phyloP scores from a whole-genome alignment of 2,329 filamentous ascomycete genomes.

The Triangularia setosa region DNA sequence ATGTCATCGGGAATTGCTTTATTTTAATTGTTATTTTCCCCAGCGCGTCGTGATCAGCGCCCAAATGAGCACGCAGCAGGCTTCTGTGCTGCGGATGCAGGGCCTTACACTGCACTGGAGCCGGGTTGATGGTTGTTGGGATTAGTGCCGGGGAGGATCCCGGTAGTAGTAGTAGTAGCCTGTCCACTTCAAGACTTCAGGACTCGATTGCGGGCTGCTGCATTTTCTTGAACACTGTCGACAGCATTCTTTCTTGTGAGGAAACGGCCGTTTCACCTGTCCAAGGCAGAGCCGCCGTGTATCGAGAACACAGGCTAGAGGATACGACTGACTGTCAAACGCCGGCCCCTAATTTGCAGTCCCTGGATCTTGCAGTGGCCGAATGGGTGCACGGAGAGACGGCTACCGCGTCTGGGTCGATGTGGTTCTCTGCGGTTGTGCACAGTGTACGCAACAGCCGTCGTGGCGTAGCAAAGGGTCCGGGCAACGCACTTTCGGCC shows the following conservation, averaged over 20 bases:
- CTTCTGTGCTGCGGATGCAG: conserved; percentile 14
- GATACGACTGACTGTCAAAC: too few relatives aligned
- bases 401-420: conserved; percentile 8
- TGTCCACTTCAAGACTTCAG: not conserved
- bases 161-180: not conserved
- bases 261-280: not conserved
- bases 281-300: not conserved
- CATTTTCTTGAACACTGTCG: conserved; percentile 5
- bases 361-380: not conserved
- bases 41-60: conserved; percentile 19
- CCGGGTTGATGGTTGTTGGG: conserved; percentile 17
- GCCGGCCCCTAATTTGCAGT: not conserved
- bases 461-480: conserved; percentile 4
- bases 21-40: conserved; percentile 23
- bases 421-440: conserved; percentile 5
- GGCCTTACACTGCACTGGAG: conserved; percentile 19
- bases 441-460: conserved; percentile 1
- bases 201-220: conserved; percentile 14
- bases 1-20: conserved; percentile 17
- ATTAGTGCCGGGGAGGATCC: conserved; percentile 19
- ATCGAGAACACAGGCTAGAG: not conserved
- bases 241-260: not conserved
- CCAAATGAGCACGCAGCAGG: conserved; percentile 16
- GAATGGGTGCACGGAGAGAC: not conserved
- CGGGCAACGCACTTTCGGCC: not conserved